Conservation (phyloP, 2,329 filamentous ascomycete species). For the Delphinella strobiligena region DNA sequence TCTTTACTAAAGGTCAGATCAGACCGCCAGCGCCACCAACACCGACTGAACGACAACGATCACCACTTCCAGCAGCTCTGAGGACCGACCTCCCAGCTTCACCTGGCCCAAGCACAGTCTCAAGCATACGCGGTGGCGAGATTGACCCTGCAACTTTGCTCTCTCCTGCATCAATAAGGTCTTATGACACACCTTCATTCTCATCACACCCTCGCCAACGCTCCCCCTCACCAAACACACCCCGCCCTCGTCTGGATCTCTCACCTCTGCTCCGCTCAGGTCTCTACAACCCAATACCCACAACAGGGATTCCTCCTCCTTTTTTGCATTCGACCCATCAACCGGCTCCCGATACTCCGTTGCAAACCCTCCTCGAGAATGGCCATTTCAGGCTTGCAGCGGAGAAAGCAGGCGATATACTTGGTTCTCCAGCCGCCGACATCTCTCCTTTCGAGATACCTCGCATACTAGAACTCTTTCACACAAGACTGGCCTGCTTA, state of each 20-base stretch:
- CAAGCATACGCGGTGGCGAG: conserved; percentile 1
- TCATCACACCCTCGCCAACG: conserved; percentile 8
- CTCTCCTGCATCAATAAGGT: conserved; percentile 11
- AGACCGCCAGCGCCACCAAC: conserved; percentile 1
- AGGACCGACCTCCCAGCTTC: conserved; percentile 15
- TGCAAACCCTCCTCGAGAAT: conserved; percentile 53
- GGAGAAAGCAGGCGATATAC: conserved; percentile 26
- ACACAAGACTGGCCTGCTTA: conserved; percentile 70
- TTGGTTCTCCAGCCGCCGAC: no score
- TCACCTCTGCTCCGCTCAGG: conserved; percentile 67
- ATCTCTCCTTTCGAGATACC: conserved; percentile 28
- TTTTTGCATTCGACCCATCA: conserved; percentile 59
- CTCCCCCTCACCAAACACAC: conserved; percentile 9
- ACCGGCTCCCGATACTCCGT: conserved; percentile 49
- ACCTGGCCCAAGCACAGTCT: conserved; percentile 6
- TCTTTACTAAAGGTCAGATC: background rate
- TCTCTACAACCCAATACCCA: conserved; percentile 69
- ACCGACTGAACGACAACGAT: conserved; percentile 11
- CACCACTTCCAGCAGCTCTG: conserved; percentile 9
- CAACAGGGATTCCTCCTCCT: conserved; percentile 46
- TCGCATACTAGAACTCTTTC: conserved; percentile 65
- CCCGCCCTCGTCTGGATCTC: conserved; percentile 50
- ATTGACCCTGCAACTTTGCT: conserved; percentile 7
- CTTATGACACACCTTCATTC: conserved; percentile 10
- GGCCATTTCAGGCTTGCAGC: conserved; percentile 63